Evolutionary conservation across 108 stramenopile species (phyloP), one percentile per base, ranked within the genome.

Genomic region (Cyclotella choctawhatcheeana): DNA sequence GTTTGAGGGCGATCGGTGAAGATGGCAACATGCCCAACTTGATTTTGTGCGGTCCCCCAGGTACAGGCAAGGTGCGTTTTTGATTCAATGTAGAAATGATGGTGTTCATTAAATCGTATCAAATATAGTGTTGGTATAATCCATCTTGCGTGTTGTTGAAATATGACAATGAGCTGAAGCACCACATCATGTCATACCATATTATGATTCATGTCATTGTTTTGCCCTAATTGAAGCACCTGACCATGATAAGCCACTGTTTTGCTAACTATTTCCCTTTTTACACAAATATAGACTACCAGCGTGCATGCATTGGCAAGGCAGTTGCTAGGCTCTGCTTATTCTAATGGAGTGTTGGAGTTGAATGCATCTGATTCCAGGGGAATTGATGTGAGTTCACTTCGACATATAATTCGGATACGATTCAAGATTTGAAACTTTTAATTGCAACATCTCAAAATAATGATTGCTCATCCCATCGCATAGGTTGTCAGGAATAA

Each of bases 11-110:
- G 43, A 97, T 99, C 73, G 96, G 94, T 12, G 77, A 92, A 40
- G 92, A 97, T 58, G 99, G 99, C 8, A 99, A 99, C 73, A 76
- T 98, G 74, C 98, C 98, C 43, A 97, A 99, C 82, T 83, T 99
- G 25, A 97, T 99, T 71, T 81, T 99, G 22, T 84, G 85, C 58
- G 98, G 98, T 34, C 97, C 97, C 21, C 97, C 97, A 0, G 96
- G 89, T 3, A 95, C 91, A 16, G 96, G 94, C 27, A 93, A 94
- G 86, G 86, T 87, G 77, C 44, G 86, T n/a, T n/a, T n/a, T n/a
- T n/a, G n/a, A n/a, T n/a, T n/a, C n/a, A n/a, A n/a, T n/a, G n/a
- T n/a, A n/a, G n/a, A n/a, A n/a, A n/a, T n/a, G n/a, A n/a, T n/a
- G n/a, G n/a, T n/a, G n/a, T n/a, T n/a, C n/a, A n/a, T n/a, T n/a